Base-by-base conservation (phyloP, 257 asterid species). In the Primulina tabacum region DNA sequence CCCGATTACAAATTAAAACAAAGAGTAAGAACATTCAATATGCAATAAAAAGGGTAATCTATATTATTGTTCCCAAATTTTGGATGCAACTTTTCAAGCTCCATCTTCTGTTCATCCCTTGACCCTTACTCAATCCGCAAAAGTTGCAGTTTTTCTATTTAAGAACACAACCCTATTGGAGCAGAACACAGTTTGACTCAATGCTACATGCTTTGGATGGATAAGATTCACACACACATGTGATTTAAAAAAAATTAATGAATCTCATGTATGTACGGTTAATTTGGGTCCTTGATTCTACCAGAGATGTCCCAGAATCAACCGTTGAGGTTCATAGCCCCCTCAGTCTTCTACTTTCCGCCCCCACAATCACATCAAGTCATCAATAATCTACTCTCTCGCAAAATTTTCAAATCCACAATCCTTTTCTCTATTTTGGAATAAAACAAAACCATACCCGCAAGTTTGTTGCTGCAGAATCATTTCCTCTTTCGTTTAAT, bases 131-230 rank as follows among this genome's bases (percentile, higher is more conserved):
- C 26, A 58, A 37, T 59, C 77, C 72, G 82, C 76, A 68, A 66
- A 47, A 69, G 24, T 1, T 35, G 82, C 82, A 78, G 82, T 75
- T 69, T 81, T 71, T 69, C 33, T 28, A 30, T 37, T 63, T 47
- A 75, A 58, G 69, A 68, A 66, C 78, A 77, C 73, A 57, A 58
- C 76, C 83, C 81, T 66, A 81, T 57, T 52, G 77, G 71, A 52
- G 69, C 59, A 69, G 74, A 64, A 50, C n/a, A n/a, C n/a, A n/a
- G n/a, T n/a, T n/a, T n/a, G n/a, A n/a, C n/a, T n/a, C n/a, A n/a
- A n/a, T n/a, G n/a, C n/a, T n/a, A n/a, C n/a, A n/a, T n/a, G n/a
- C n/a, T n/a, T n/a, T n/a, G n/a, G n/a, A n/a, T n/a, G n/a, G n/a
- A n/a, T n/a, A n/a, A n/a, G n/a, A n/a, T n/a, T n/a, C n/a, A n/a